Evolutionary conservation across 2,329 filamentous ascomycete species (phyloP).

Genomic region (Ceratocystis alfenasii): DNA sequence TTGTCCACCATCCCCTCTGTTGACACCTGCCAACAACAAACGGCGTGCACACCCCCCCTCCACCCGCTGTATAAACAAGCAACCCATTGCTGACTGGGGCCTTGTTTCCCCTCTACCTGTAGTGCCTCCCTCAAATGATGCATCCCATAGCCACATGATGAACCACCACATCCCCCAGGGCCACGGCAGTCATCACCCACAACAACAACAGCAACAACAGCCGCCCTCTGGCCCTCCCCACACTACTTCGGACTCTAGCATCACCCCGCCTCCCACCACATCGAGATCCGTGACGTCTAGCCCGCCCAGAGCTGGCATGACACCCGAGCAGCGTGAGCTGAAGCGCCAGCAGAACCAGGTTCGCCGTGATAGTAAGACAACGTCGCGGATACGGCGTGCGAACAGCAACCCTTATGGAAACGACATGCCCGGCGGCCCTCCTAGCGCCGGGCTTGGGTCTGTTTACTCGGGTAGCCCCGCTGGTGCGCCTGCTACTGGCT

Average conservation of each 20-base stretch:
- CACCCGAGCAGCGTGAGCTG: slow-evolving; percentile 48
- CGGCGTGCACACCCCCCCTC: background rate
- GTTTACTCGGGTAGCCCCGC: slow-evolving; percentile 20
- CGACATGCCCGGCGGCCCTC: slow-evolving; percentile 34
- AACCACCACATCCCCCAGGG: slow-evolving; percentile 16
- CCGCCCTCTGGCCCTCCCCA: slow-evolving; percentile 21
- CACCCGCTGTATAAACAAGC: background rate
- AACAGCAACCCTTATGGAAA: slow-evolving; percentile 38
- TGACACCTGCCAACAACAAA: background rate
- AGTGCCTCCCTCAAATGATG: slow-evolving; percentile 18
- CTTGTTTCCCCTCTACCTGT: background rate
- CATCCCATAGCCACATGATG: slow-evolving; percentile 20
- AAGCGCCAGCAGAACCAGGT: slow-evolving; percentile 50
- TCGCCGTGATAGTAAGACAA: slow-evolving; percentile 46
- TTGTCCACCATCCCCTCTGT: slow-evolving; percentile 6
- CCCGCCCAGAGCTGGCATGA: slow-evolving; percentile 43
- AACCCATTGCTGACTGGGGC: background rate
- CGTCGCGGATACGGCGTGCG: slow-evolving; percentile 39
- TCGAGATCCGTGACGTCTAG: slow-evolving; percentile 46
- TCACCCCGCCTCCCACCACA: slow-evolving; percentile 37
- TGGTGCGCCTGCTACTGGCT: slow-evolving; percentile 37
- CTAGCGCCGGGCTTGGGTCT: slow-evolving; percentile 26
- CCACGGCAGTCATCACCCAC: background rate
- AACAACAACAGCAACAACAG: slow-evolving; percentile 2
- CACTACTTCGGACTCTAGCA: slow-evolving; percentile 35